phyloP scores from a whole-genome alignment of 2,329 filamentous ascomycete genomes.

The Penicillium thymicola region DNA sequence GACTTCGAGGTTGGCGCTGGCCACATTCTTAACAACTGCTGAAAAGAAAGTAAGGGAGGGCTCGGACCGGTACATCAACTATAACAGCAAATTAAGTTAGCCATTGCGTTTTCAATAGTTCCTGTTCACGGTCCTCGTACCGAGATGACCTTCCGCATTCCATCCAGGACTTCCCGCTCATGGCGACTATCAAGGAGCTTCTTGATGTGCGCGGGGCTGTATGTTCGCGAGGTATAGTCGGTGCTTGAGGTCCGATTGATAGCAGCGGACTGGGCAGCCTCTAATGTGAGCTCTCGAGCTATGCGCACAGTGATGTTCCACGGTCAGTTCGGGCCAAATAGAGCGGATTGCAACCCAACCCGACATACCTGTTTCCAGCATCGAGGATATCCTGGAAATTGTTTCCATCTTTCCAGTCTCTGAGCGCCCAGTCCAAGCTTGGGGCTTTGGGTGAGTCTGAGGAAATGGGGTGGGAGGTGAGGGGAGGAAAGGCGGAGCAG shows the following conservation, averaged over 20 bases:
- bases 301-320: slow-evolving; percentile 25
- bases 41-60: slow-evolving; percentile 92
- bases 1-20: slow-evolving; percentile 87
- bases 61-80: slow-evolving; percentile 95
- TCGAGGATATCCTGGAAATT: slow-evolving; percentile 85
- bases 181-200: slow-evolving; percentile 91
- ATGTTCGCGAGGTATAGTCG: slow-evolving; percentile 59
- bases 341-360: not conserved
- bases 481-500: slow-evolving; percentile 24
- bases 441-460: slow-evolving; percentile 12
- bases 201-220: slow-evolving; percentile 83
- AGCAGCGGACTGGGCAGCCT: slow-evolving; percentile 87
- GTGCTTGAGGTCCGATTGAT: slow-evolving; percentile 50
- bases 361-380: slow-evolving; percentile 84
- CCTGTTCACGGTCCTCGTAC: slow-evolving; percentile 48
- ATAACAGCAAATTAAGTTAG: slow-evolving; percentile 19
- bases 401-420: slow-evolving; percentile 71
- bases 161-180: slow-evolving; percentile 90
- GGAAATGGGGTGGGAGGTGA: slow-evolving; percentile 13
- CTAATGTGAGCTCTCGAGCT: slow-evolving; percentile 96
- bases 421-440: slow-evolving; percentile 21
- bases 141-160: slow-evolving; percentile 80
- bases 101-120: slow-evolving; percentile 1
- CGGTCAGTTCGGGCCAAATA: slow-evolving; percentile 14
- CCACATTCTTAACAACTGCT: slow-evolving; percentile 96